Evolutionary conservation across 768 basidiomycete genomes (phyloP).

Genomic region (Lactarius indigo): DNA sequence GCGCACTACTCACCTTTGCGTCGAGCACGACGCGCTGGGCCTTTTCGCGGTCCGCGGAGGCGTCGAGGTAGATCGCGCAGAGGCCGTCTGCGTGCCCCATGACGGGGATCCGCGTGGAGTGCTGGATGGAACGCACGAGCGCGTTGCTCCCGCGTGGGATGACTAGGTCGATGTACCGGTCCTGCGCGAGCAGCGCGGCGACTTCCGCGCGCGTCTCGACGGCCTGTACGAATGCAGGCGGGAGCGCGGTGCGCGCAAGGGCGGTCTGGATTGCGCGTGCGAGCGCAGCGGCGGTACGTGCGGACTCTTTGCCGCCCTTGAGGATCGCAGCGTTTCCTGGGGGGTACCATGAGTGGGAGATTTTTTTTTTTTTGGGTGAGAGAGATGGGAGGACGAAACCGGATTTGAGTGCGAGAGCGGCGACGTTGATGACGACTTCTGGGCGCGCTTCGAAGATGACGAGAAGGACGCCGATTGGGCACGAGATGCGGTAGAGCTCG

Average conservation of each 20-base stretch:
- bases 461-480: slow-evolving; percentile 92
- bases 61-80: slow-evolving; percentile 87
- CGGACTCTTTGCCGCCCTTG: slow-evolving; percentile 97
- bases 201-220: slow-evolving; percentile 92
- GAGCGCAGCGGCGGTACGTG: slow-evolving; percentile 70
- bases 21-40: slow-evolving; percentile 82
- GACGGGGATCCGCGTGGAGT: slow-evolving; percentile 87
- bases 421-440: slow-evolving; percentile 97
- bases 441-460: slow-evolving; percentile 98
- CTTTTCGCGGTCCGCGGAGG: slow-evolving; percentile 72
- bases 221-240: slow-evolving; percentile 81
- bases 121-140: slow-evolving; percentile 86
- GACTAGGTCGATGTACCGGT: slow-evolving; percentile 93
- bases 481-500: slow-evolving; percentile 90
- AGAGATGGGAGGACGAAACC: too few species aligned
- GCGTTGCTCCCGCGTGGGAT: slow-evolving; percentile 94
- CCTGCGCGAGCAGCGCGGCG: slow-evolving; percentile 77
- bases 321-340: slow-evolving; percentile 94
- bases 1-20: slow-evolving; percentile 64
- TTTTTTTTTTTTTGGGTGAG: too few species aligned
- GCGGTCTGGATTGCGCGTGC: slow-evolving; percentile 77
- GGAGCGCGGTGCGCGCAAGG: slow-evolving; percentile 67
- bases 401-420: slow-evolving; percentile 93
- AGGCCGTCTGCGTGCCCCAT: slow-evolving; percentile 99
- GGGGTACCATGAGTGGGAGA: not conserved